Conservation (phyloP, 495 filamentous ascomycete species). For the Rhypophila decipiens region DNA sequence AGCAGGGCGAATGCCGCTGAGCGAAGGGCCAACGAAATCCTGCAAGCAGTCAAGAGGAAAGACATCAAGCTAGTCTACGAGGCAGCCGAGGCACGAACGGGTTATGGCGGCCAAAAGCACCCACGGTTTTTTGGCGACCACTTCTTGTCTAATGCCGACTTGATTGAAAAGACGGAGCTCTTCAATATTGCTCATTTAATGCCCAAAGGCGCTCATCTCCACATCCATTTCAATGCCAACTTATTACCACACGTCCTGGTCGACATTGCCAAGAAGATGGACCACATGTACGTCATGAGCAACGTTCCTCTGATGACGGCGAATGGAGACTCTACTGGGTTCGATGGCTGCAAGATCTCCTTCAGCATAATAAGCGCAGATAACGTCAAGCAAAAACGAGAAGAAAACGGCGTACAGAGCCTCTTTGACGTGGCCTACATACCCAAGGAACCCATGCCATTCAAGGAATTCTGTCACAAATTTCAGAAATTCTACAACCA, state of each 20-base stretch:
- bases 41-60: slow-evolving; percentile 24
- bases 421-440: slow-evolving; percentile 21
- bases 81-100: slow-evolving; percentile 10
- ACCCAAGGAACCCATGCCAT: slow-evolving; percentile 28
- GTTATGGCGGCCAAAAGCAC: slow-evolving; percentile 25
- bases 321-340: slow-evolving; percentile 15
- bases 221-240: slow-evolving; percentile 53
- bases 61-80: slow-evolving; percentile 26
- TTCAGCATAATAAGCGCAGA: slow-evolving; percentile 39
- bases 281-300: slow-evolving; percentile 48
- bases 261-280: slow-evolving; percentile 41
- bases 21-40: slow-evolving; percentile 22
- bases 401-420: slow-evolving; percentile 6
- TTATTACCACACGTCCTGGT: slow-evolving; percentile 43
- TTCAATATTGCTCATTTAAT: slow-evolving; percentile 34
- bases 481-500: slow-evolving; percentile 11
- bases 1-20: slow-evolving; percentile 6
- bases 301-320: slow-evolving; percentile 24
- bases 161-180: slow-evolving; percentile 40
- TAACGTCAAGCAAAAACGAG: slow-evolving; percentile 7
- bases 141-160: slow-evolving; percentile 40
- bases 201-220: slow-evolving; percentile 51
- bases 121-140: slow-evolving; percentile 34
- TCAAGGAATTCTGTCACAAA: slow-evolving; percentile 24
- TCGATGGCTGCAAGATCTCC: slow-evolving; percentile 39